Evolutionary conservation across 805 yeast genomes (phyloP).

Genomic region (Yarrowia sp.): DNA sequence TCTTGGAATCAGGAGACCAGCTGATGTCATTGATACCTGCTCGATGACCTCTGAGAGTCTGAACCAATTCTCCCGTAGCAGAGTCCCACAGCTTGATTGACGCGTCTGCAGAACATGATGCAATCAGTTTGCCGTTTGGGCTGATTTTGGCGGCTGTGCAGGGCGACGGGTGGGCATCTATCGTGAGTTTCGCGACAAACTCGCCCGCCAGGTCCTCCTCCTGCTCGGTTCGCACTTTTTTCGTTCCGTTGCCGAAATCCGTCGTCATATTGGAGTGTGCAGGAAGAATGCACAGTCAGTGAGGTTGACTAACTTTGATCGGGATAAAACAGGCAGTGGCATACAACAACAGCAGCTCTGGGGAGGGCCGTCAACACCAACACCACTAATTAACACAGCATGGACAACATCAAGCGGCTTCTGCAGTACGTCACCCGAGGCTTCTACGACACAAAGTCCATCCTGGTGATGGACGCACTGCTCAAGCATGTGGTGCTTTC

Average conservation of each 20-base stretch:
- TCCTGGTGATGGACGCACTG: conserved; percentile 81
- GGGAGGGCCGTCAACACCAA: background rate
- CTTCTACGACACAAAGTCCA: conserved; percentile 80
- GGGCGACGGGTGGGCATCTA: conserved; percentile 26
- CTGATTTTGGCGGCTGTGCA: conserved; percentile 55
- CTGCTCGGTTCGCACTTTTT: background rate
- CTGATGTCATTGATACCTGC: conserved; percentile 70
- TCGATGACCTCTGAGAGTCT: conserved; percentile 52
- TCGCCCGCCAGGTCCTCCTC: background rate
- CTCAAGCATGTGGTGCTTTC: conserved; percentile 83
- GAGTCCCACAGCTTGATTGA: conserved; percentile 58
- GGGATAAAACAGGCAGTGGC: background rate
- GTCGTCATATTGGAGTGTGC: conserved; percentile 19
- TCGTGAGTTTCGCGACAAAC: background rate
- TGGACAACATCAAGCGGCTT: conserved; percentile 48
- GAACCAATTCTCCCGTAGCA: conserved; percentile 37
- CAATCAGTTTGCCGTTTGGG: conserved; percentile 57
- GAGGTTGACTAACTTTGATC: conserved; percentile 6
- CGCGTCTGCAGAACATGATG: conserved; percentile 51
- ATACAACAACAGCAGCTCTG: background rate
- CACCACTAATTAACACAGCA: conserved; percentile 21
- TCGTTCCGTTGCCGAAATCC: background rate
- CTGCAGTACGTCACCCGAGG: conserved; percentile 80
- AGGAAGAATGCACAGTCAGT: conserved; percentile 1
- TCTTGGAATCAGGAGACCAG: conserved; percentile 71